phyloP scores from a whole-genome alignment of 2,329 filamentous ascomycete genomes.

The Aspergillus novoparasiticus region DNA sequence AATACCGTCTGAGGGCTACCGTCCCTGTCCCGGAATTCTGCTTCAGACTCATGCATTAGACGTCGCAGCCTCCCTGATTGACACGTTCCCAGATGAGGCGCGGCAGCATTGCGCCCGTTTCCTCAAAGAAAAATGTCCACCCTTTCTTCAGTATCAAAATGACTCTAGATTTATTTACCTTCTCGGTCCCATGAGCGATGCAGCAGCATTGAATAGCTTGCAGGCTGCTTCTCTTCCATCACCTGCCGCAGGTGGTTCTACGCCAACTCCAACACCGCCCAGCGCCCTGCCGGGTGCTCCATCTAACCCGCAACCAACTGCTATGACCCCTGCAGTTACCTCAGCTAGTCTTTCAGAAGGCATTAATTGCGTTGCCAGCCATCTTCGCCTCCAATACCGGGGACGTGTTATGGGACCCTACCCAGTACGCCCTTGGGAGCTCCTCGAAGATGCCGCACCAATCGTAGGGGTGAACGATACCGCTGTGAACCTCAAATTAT shows the following conservation, averaged over 20 bases:
- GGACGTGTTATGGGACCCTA: constrained; percentile 39
- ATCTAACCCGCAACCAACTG: constrained; percentile 22
- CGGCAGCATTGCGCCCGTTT: constrained; percentile 46
- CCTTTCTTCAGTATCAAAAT: constrained; percentile 40
- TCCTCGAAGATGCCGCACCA: constrained; percentile 49
- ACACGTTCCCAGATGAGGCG: constrained; percentile 48
- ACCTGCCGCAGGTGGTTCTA: constrained; percentile 35
- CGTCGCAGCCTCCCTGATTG: constrained; percentile 47
- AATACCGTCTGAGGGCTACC: constrained; percentile 23
- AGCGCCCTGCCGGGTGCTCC: constrained; percentile 23
- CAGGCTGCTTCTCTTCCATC: constrained; percentile 34
- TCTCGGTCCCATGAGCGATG: constrained; percentile 41
- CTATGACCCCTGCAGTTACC: constrained; percentile 10
- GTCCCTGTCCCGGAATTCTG: constrained; percentile 35
- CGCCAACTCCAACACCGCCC: constrained; percentile 29
- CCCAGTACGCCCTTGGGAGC: constrained; percentile 46
- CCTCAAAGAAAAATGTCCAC: constrained; percentile 45
- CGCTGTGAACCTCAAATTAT: constrained; percentile 45
- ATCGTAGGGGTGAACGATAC: constrained; percentile 49
- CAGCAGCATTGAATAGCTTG: constrained; percentile 18
- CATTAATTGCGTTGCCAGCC: constrained; percentile 29
- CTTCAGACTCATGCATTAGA: constrained; percentile 47
- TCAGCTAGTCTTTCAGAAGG: constrained; percentile 27
- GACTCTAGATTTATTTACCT: constrained; percentile 45
- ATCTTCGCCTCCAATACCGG: constrained; percentile 41